Percentiles rank a stretch among this genome's conserved stretches.
phyloP scores from a whole-genome alignment of 1,284 basidiomycete genomes.

The Stygiomarasmius scandens region DNA sequence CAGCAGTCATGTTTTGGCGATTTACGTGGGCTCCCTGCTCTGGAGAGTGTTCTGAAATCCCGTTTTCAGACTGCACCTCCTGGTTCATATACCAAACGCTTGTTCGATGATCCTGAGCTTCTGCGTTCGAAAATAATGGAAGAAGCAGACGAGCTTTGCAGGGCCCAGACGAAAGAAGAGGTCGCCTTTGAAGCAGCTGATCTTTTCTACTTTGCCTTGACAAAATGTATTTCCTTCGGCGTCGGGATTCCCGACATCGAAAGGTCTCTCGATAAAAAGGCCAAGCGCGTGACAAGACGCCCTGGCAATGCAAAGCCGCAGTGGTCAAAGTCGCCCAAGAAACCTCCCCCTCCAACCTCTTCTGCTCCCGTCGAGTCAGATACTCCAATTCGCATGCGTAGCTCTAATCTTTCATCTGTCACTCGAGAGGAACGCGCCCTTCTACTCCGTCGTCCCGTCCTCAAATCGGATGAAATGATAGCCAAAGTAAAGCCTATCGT shows the following conservation, averaged over 20 bases:
- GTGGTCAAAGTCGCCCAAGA: slow-evolving; percentile 51
- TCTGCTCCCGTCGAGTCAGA: slow-evolving; percentile 33
- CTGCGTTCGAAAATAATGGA: slow-evolving; percentile 96
- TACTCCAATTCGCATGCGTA: slow-evolving; percentile 76
- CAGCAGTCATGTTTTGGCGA: slow-evolving; percentile 87
- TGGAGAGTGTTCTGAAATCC: slow-evolving; percentile 82
- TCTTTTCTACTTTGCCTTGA: slow-evolving; percentile 91
- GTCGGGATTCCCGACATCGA: slow-evolving; percentile 89
- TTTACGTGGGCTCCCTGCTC: slow-evolving; percentile 74
- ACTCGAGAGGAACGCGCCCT: slow-evolving; percentile 60
- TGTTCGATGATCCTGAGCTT: slow-evolving; percentile 85
- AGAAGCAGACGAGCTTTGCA: slow-evolving; percentile 95
- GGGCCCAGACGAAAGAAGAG: slow-evolving; percentile 80
- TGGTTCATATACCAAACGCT: slow-evolving; percentile 89
- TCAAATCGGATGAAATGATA: slow-evolving; percentile 94
- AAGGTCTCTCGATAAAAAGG: slow-evolving; percentile 83
- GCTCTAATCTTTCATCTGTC: slow-evolving; percentile 60
- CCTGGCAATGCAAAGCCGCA: slow-evolving; percentile 94
- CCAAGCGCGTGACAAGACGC: slow-evolving; percentile 85
- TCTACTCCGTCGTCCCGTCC: slow-evolving; percentile 88
- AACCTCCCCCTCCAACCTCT: slow-evolving; percentile 27
- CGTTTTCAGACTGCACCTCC: slow-evolving; percentile 80
- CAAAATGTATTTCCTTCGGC: slow-evolving; percentile 85
- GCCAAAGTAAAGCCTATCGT: slow-evolving; percentile 95
- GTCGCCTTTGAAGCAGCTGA: slow-evolving; percentile 98